Evolutionary conservation across 257 asterid species (phyloP).

Genomic region (Ballota nigra): DNA sequence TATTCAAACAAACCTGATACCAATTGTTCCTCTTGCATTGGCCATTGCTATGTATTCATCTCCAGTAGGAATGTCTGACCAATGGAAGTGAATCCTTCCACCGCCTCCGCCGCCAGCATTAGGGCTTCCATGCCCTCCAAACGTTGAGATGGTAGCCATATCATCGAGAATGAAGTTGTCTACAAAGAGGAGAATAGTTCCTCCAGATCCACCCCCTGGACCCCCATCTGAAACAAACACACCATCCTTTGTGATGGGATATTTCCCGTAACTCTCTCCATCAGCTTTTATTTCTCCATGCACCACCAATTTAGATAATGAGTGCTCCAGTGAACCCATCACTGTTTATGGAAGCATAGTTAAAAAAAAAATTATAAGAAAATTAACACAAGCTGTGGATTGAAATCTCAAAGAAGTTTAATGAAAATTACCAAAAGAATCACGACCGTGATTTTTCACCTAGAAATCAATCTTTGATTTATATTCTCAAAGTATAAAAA

Average conservation of each 20-base stretch:
- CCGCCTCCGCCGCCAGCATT: slow-evolving; percentile 96
- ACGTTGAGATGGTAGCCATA: slow-evolving; percentile 55
- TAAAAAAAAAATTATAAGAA: slow-evolving; percentile 12
- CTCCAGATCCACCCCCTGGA: slow-evolving; percentile 96
- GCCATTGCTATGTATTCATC: slow-evolving; percentile 79
- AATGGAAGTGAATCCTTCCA: slow-evolving; percentile 90
- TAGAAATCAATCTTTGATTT: slow-evolving; percentile 2
- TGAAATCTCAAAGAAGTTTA: not conserved
- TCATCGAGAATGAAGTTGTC: slow-evolving; percentile 49
- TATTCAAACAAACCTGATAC: slow-evolving; percentile 51
- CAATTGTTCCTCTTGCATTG: slow-evolving; percentile 54
- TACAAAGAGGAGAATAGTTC: slow-evolving; percentile 81
- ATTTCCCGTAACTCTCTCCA: slow-evolving; percentile 68
- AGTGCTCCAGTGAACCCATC: slow-evolving; percentile 84
- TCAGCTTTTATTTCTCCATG: slow-evolving; percentile 70
- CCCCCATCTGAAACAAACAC: slow-evolving; percentile 45
- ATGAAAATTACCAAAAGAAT: not conserved
- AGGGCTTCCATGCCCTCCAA: slow-evolving; percentile 80
- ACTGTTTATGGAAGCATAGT: slow-evolving; percentile 42
- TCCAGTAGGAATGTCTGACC: slow-evolving; percentile 70
- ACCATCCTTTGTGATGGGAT: slow-evolving; percentile 33
- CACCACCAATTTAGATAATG: slow-evolving; percentile 58
- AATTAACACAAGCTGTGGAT: not conserved
- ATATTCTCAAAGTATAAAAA: not conserved
- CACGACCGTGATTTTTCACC: not conserved